Base-by-base conservation (phyloP, 176 grass and related monocot species). In the Bonia amplexicaulis region DNA sequence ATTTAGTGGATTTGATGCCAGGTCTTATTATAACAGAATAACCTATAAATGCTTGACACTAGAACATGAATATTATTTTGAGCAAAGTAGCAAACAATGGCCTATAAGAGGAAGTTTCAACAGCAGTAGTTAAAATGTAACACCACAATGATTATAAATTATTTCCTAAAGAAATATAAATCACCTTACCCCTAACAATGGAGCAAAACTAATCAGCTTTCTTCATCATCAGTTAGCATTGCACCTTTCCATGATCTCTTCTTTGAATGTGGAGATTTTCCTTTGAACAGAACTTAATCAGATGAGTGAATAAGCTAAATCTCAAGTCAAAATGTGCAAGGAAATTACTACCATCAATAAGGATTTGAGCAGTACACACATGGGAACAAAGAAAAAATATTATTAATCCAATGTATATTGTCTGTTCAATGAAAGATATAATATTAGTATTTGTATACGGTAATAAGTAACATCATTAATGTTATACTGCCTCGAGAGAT, bases 201-300 rank as follows among this genome's bases (percentile, higher is more conserved):
- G 59, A 81, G 82, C 55, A 85, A 25, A 82, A 80, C 35, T 35
- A 74, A 79, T 95, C 82, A 95, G 82, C 86, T 92, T 84, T 95
- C 93, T 63, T 95, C 93, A 84, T 95, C 93, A 55, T 95, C 93
- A 81, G 71, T 87, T 73, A 82, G 88, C 37, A 70, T 65, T 87
- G 90, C 63, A 82, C 7, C 68, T 81, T 87, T 95, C 82, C 78
- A 87, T 35, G 75, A 81, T 59, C 71, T 78, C 83, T 87, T 90
- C 76, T 74, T 87, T 54, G 75, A 74, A 85, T 75, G 85, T 46
- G 83, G 71, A 66, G 77, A 80, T 82, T 92, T 85, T 48, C 93
- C 93, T 95, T 41, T 74, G 1, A 79, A 58, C 33, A 83, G 9
- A 74, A 77, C 9, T 31, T 80, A 75, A 75, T 26, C 62, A 68